phyloP scores from a whole-genome alignment of 2,329 filamentous ascomycete genomes.

The Bipolaris zeicola region DNA sequence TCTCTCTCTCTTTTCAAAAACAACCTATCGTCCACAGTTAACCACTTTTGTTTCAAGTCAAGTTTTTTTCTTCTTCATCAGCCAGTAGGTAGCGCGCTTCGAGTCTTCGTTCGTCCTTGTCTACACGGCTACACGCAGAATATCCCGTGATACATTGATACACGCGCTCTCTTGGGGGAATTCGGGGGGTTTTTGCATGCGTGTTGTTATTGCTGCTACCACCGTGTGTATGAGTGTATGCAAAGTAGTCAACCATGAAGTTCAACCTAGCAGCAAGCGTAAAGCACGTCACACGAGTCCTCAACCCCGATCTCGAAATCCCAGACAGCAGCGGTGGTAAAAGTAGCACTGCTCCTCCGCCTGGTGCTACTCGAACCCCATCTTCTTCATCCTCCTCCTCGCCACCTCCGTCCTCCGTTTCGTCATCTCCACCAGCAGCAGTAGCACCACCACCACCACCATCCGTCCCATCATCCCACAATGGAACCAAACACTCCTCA shows the following conservation, averaged over 20 bases:
- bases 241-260: neutral
- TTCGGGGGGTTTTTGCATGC: neutral
- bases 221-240: neutral
- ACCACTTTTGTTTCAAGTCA: no score
- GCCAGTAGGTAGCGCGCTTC: neutral
- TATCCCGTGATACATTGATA: neutral
- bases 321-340: neutral
- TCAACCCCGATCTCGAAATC: conserved; percentile 12
- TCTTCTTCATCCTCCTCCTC: neutral
- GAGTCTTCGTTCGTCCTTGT: neutral
- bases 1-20: neutral
- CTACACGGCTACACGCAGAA: neutral
- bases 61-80: neutral
- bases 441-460: neutral
- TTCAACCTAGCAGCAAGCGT: conserved; percentile 3
- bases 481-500: neutral
- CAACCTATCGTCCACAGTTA: neutral
- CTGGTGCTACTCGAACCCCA: neutral
- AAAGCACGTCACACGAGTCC: conserved; percentile 8
- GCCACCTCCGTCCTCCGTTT: neutral
- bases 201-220: neutral
- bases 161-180: neutral
- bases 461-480: neutral
- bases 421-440: neutral
- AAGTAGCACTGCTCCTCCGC: no score